These are phyloP conservation scores for Scedosporium minutisporum DNA, from an alignment of 2,329 filamentous ascomycete genomes.

Conservation along the genomic window DNA sequence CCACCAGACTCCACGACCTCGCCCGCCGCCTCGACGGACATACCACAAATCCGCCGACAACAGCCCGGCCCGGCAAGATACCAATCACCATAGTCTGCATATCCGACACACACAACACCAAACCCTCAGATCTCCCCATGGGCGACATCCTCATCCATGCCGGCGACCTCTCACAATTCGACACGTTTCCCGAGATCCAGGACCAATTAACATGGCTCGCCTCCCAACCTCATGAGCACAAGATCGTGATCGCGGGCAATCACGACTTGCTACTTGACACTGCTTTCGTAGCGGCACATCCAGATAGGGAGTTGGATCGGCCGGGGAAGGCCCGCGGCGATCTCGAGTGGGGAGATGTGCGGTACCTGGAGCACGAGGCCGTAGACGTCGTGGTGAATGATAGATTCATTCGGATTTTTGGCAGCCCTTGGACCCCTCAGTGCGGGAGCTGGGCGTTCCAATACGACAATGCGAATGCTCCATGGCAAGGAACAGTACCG, in stretches of 20 bases:
- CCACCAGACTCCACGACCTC: neutral
- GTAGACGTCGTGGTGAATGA: neutral
- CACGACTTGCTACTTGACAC: constrained; percentile 28
- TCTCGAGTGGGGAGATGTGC: constrained; percentile 1
- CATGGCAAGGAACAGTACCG: constrained; percentile 17
- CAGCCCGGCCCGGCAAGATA: neutral
- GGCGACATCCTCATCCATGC: constrained; percentile 38
- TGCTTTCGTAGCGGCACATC: constrained; percentile 8
- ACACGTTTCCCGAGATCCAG: neutral
- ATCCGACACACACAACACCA: constrained; percentile 34
- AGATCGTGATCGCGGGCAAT: constrained; percentile 37
- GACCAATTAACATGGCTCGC: constrained; percentile 21
- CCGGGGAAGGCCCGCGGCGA: neutral
- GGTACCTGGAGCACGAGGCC: neutral
- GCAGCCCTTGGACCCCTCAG: constrained; percentile 21
- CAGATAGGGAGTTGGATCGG: constrained; percentile 9
- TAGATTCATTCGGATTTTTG: neutral
- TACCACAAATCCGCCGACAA: neutral
- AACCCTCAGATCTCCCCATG: constrained; percentile 21
- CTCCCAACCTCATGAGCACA: constrained; percentile 24
- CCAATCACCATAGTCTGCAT: constrained; percentile 11
- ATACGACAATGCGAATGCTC: constrained; percentile 20
- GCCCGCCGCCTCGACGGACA: neutral
- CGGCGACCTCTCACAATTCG: constrained; percentile 32
- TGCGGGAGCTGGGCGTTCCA: constrained; percentile 33